phyloP scores from a whole-genome alignment of 768 basidiomycete species.

The Lyophyllum semitale region DNA sequence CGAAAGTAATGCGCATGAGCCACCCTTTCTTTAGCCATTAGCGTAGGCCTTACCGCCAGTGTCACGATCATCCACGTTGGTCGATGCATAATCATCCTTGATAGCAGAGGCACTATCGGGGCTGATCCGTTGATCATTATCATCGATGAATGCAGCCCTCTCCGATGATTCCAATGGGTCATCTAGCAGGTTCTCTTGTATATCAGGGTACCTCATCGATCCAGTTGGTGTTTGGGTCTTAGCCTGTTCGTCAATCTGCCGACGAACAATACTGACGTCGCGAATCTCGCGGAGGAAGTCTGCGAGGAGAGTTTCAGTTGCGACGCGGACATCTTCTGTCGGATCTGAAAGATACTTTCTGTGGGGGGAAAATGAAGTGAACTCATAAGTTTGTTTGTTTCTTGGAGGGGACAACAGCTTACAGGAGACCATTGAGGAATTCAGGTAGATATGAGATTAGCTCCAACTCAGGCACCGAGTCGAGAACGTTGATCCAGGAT shows the following conservation, averaged over 20 bases:
- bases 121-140: constrained; percentile 45
- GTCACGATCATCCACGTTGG: constrained; percentile 56
- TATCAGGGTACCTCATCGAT: constrained; percentile 41
- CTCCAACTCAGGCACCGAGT: constrained; percentile 95
- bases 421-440: constrained; percentile 93
- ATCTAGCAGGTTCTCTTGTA: constrained; percentile 57
- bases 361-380: constrained; percentile 6
- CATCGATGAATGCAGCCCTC: constrained; percentile 56
- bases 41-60: constrained; percentile 56
- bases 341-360: constrained; percentile 97
- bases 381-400: constrained; percentile 7
- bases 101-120: constrained; percentile 40
- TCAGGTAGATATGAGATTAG: constrained; percentile 93
- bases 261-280: constrained; percentile 77
- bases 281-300: constrained; percentile 91
- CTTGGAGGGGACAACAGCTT: constrained; percentile 31
- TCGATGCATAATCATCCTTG: constrained; percentile 44
- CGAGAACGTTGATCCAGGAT: constrained; percentile 93
- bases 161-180: constrained; percentile 60
- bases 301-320: constrained; percentile 85
- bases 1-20: constrained; percentile 8
- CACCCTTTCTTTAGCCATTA: neutral
- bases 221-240: constrained; percentile 46
- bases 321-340: constrained; percentile 88
- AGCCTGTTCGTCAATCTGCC: constrained; percentile 57